Evolutionary conservation across 805 yeast species (phyloP), one percentile per base, ranked within the genome.

Genomic region (Nakazawaea holstii): DNA sequence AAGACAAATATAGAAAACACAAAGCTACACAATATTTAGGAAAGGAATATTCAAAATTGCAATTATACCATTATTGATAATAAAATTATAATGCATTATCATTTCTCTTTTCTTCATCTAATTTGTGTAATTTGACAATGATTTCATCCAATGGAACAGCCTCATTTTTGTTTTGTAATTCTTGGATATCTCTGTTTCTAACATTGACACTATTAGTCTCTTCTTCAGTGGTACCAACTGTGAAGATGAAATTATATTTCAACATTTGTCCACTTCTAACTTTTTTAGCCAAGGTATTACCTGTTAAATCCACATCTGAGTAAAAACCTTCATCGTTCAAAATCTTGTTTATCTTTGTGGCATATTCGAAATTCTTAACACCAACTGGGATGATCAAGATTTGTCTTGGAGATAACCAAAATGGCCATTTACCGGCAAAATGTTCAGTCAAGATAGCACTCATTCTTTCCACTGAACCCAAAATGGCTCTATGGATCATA

Each of bases 321-420:
- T 79, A 89, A 77, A 92, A 86, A 29, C 90, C 92, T 55, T 81
- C 80, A 49, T 71, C 74, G 62, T 85, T 83, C 64, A 84, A 73
- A 55, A 68, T 67, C 61, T 85, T 79, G 60, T 83, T 82, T 55
- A 94, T 86, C 58, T 80, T 73, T 67, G 84, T 82, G 38, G 98
- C 99, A 63, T 94, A 94, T 55, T 84, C 96, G 61, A 76, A 82
- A 75, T 84, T 92, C 68, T 87, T 89, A 54, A 87, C 95, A 62
- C 97, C 97, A 59, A 94, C 97, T 58, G 99, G 99, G 29, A 94
- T 94, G 60, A 94, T 95, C 59, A 92, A 75, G 49, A 92, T 79
- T 73, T 94, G 99, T 74, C 99, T 86, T 62, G 99, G 99, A n/a
- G 98, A 91, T 65, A 94, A 77, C 99, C 99, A 94, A 79, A 94